Conservation (phyloP, 169 alveolate genomes). For the Perkinsus olseni region DNA sequence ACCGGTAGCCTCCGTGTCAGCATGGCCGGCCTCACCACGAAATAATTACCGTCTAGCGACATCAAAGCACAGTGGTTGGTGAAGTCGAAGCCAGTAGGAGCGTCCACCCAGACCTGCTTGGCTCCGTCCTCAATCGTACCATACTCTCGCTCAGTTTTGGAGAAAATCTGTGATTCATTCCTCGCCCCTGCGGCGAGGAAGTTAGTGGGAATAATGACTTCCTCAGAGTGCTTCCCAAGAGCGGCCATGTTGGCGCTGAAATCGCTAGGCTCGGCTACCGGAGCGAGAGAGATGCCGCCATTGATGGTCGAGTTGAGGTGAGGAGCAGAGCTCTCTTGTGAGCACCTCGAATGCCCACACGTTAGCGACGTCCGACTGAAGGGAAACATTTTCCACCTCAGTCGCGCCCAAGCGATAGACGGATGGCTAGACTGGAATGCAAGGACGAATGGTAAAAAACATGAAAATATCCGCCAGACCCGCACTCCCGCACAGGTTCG, state of each 20-base stretch:
- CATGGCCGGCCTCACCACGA: background rate
- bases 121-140: background rate
- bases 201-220: background rate
- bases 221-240: background rate
- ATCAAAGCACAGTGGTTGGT: background rate
- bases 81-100: background rate
- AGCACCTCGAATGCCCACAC: background rate
- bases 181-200: background rate
- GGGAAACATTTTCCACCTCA: no score
- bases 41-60: background rate
- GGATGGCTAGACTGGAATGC: no score
- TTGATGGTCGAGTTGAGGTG: background rate
- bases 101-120: background rate
- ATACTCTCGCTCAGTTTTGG: background rate
- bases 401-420: no score
- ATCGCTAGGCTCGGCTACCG: background rate
- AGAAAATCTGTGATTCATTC: background rate
- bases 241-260: slow-evolving; percentile 3
- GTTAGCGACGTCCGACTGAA: background rate
- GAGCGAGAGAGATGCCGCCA: background rate
- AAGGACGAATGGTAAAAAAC: no score
- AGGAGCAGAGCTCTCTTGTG: background rate
- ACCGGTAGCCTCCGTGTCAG: background rate
- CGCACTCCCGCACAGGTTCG: no score
- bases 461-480: no score